Percentiles rank a stretch among this genome's conserved stretches.
Evolutionary conservation across 805 yeast genomes (phyloP).

Genomic region (Metschnikowia cubensis): DNA sequence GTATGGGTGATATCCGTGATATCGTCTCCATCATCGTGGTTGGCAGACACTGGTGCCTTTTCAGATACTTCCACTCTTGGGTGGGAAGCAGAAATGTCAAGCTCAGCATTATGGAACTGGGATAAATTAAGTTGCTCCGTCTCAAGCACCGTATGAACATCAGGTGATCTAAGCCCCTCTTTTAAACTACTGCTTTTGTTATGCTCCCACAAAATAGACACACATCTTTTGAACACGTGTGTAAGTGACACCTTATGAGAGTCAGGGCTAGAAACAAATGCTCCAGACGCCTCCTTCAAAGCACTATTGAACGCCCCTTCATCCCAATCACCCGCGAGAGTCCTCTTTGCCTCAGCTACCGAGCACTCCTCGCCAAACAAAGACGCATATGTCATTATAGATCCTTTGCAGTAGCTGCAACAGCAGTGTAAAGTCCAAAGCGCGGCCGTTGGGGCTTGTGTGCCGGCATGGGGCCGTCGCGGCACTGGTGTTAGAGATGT

Average conservation of each 20-base stretch:
- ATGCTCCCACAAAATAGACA: not conserved
- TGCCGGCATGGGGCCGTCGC: not conserved
- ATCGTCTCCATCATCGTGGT: conserved; percentile 20
- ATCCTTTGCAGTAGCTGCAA: not conserved
- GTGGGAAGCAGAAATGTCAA: not conserved
- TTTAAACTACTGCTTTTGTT: not conserved
- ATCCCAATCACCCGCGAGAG: not conserved
- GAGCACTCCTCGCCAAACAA: not conserved
- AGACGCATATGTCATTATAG: not conserved
- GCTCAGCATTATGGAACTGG: conserved; percentile 1
- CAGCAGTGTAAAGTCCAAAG: not conserved
- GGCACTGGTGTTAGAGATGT: not conserved
- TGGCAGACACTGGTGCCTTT: conserved; percentile 1
- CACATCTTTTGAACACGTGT: not conserved
- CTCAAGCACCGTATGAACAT: not conserved
- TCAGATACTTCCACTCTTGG: not conserved
- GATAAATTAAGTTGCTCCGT: not conserved
- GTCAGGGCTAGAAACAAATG: not conserved
- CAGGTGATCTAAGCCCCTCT: not conserved
- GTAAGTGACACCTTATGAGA: not conserved
- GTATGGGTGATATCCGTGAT: conserved; percentile 6
- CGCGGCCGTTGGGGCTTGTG: not conserved
- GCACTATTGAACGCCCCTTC: not conserved
- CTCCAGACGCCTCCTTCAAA: not conserved
- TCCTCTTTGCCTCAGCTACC: not conserved